A percentile compares a stretch with the other conserved stretches of the same genome.
Evolutionary conservation across 148 eudicot genomes (phyloP).

Genomic region (Dianthus caryophyllus): DNA sequence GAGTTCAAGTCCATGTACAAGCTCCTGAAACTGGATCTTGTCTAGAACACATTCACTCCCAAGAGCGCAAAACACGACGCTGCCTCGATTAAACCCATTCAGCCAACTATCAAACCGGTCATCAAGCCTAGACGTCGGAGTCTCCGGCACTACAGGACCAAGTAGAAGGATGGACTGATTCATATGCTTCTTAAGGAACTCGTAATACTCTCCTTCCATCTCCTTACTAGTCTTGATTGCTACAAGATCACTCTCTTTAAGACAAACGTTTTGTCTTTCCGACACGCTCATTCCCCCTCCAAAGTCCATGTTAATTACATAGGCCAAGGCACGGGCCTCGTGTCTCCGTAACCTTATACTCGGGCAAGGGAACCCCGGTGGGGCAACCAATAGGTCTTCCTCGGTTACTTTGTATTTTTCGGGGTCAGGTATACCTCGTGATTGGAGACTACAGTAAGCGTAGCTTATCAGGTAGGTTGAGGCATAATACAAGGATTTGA

Average conservation of each 20-base stretch:
- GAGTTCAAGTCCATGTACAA: conserved; percentile 44
- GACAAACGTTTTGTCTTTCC: not conserved
- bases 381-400: conserved; percentile 11
- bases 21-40: conserved; percentile 34
- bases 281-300: conserved; percentile 1
- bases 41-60: conserved; percentile 43
- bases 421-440: not conserved
- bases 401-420: not conserved
- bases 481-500: conserved; percentile 24
- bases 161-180: conserved; percentile 4
- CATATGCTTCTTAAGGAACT: not conserved
- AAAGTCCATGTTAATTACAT: not conserved
- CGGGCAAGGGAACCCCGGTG: conserved; percentile 11
- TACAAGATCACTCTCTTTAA: conserved; percentile 12
- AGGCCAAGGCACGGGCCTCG: conserved; percentile 8
- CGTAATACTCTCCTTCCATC: conserved; percentile 14
- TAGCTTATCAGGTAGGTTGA: not conserved
- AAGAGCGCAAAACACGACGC: conserved; percentile 43
- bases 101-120: conserved; percentile 36
- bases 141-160: conserved; percentile 37
- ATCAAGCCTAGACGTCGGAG: conserved; percentile 25
- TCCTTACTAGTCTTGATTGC: conserved; percentile 16
- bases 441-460: not conserved
- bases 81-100: conserved; percentile 21
- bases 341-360: not conserved